phyloP scores from a whole-genome alignment of 1,139 yeast genomes.

The Debaryomycetaceae sp. region DNA sequence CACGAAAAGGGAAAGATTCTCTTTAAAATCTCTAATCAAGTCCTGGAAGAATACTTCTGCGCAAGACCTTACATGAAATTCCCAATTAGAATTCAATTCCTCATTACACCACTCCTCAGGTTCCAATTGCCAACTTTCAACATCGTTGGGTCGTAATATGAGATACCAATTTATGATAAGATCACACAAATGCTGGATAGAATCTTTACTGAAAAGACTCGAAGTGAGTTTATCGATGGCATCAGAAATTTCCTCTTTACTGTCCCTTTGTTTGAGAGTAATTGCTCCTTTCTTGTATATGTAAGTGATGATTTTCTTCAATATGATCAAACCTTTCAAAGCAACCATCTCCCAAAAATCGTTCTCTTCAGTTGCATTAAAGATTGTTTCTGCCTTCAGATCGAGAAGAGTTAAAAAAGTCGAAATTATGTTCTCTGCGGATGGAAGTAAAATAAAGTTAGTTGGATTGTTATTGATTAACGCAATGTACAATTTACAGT shows the following conservation, averaged over 20 bases:
- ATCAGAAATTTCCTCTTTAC: slow-evolving; percentile 54
- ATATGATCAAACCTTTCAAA: slow-evolving; percentile 63
- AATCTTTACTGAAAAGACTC: slow-evolving; percentile 55
- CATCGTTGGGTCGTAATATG: slow-evolving; percentile 66
- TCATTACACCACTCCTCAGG: slow-evolving; percentile 94
- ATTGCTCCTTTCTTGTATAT: slow-evolving; percentile 65
- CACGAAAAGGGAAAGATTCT: slow-evolving; percentile 57
- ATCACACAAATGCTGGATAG: slow-evolving; percentile 59
- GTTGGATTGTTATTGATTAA: slow-evolving; percentile 61
- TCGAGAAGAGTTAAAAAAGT: slow-evolving; percentile 59
- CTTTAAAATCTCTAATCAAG: slow-evolving; percentile 61
- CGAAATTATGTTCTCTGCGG: slow-evolving; percentile 56
- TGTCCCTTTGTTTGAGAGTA: slow-evolving; percentile 60
- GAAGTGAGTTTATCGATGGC: slow-evolving; percentile 53
- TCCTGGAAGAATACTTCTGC: slow-evolving; percentile 84
- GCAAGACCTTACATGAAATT: slow-evolving; percentile 80
- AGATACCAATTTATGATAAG: slow-evolving; percentile 70
- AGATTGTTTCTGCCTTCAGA: slow-evolving; percentile 58
- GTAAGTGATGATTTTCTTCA: slow-evolving; percentile 63
- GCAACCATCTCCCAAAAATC: slow-evolving; percentile 76
- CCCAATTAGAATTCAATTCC: slow-evolving; percentile 75
- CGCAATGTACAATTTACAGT: slow-evolving; percentile 68
- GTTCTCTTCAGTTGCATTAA: slow-evolving; percentile 48
- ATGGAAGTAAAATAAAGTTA: slow-evolving; percentile 66
- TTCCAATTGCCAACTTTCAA: slow-evolving; percentile 77